Evolutionary conservation across 2,329 filamentous ascomycete genomes (phyloP).

Genomic region (Aureobasidium zeae): DNA sequence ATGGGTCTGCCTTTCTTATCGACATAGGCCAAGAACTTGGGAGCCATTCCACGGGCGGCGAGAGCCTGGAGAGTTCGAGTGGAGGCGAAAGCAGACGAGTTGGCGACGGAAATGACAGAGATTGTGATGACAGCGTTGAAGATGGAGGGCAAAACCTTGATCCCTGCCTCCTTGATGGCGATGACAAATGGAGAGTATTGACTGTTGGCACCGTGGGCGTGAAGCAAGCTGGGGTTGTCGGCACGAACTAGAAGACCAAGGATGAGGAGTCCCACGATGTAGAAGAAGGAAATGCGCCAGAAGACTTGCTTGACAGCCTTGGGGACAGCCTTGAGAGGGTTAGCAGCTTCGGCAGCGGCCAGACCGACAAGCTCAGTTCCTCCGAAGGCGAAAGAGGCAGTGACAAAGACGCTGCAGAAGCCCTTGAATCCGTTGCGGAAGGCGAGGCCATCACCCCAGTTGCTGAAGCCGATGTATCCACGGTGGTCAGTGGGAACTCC

Average conservation of each 20-base stretch:
- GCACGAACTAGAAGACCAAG: conserved; percentile 20
- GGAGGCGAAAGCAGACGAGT: conserved; percentile 47
- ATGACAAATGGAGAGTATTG: conserved; percentile 57
- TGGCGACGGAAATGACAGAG: conserved; percentile 48
- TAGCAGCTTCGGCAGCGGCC: conserved; percentile 40
- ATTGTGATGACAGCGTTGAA: conserved; percentile 57
- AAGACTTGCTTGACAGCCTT: conserved; percentile 21
- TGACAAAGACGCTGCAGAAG: conserved; percentile 55
- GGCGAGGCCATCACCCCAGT: conserved; percentile 31
- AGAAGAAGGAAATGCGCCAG: conserved; percentile 22
- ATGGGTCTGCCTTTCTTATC: conserved; percentile 75
- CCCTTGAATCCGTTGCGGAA: conserved; percentile 53
- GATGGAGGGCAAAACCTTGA: conserved; percentile 49
- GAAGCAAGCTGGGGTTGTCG: conserved; percentile 26
- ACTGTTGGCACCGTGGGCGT: conserved; percentile 26
- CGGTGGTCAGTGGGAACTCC: conserved; percentile 46
- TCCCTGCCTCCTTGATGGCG: conserved; percentile 49
- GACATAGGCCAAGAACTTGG: conserved; percentile 65
- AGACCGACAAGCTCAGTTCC: conserved; percentile 50
- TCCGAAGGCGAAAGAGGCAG: conserved; percentile 54
- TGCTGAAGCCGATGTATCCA: conserved; percentile 52
- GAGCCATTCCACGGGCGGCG: conserved; percentile 53
- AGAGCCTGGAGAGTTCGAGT: conserved; percentile 47
- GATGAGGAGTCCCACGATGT: conserved; percentile 21
- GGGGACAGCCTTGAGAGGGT: conserved; percentile 36